Evolutionary conservation across 305 asterid genomes (phyloP).

Genomic region (Plantago coronopus): DNA sequence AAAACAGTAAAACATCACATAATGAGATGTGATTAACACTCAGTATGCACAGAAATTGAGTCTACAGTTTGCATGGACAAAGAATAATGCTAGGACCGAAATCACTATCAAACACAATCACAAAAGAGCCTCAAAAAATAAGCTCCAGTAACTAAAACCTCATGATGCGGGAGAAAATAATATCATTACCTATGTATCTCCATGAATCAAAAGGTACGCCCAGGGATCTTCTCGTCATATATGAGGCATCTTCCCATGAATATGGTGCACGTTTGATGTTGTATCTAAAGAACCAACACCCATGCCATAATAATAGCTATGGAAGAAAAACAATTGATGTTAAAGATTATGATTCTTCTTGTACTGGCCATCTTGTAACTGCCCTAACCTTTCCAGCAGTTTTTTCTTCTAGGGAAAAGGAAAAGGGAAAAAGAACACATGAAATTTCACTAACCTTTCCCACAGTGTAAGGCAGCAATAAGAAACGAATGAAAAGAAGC

Average conservation of each 20-base stretch:
- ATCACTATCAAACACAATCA: background rate
- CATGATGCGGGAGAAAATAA: constrained; percentile 6
- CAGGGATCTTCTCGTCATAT: constrained; percentile 68
- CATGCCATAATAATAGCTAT: constrained; percentile 74
- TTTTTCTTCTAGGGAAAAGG: too few relatives aligned
- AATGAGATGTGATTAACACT: too few relatives aligned
- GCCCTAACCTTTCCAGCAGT: constrained; percentile 56
- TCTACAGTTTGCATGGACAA: too few relatives aligned
- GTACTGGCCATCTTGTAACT: background rate
- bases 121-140: background rate
- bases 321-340: constrained; percentile 21
- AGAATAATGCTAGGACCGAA: too few relatives aligned
- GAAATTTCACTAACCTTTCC: constrained; percentile 50
- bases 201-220: constrained; percentile 64
- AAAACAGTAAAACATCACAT: too few relatives aligned
- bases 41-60: too few relatives aligned
- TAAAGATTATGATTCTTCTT: constrained; percentile 10
- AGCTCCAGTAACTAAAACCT: constrained; percentile 7
- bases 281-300: constrained; percentile 82
- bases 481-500: constrained; percentile 65
- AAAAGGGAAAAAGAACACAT: too few relatives aligned
- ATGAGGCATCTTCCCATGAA: constrained; percentile 83
- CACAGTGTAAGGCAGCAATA: constrained; percentile 80
- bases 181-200: constrained; percentile 54
- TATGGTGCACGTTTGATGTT: constrained; percentile 65